Evolutionary conservation across 495 filamentous ascomycete species (phyloP).

Genomic region (Lasiosphaeria hispida): DNA sequence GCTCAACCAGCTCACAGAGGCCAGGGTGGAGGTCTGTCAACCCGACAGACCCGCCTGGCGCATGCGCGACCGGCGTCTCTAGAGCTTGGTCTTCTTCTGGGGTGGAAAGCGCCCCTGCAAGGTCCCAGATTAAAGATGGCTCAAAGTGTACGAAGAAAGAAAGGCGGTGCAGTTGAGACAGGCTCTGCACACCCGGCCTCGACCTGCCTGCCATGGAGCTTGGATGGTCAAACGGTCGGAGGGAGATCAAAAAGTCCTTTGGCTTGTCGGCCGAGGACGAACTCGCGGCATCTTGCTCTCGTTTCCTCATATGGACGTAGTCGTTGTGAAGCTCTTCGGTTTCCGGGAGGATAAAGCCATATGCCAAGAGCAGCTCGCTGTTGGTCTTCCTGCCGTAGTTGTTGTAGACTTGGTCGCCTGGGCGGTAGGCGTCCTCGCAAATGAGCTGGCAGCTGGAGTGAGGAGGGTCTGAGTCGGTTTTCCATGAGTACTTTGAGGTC

Average conservation of each 20-base stretch:
- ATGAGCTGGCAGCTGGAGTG: slow-evolving; percentile 29
- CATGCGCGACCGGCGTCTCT: not conserved
- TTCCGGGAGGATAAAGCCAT: slow-evolving; percentile 49
- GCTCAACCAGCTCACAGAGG: slow-evolving; percentile 18
- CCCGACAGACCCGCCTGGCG: not conserved
- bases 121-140: slow-evolving; percentile 39
- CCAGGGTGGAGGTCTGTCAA: not conserved
- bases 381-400: slow-evolving; percentile 56
- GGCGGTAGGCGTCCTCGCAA: slow-evolving; percentile 26
- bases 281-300: slow-evolving; percentile 9
- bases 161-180: slow-evolving; percentile 22
- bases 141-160: slow-evolving; percentile 42
- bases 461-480: slow-evolving; percentile 22
- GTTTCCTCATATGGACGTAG: slow-evolving; percentile 48
- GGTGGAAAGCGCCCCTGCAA: slow-evolving; percentile 23
- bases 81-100: slow-evolving; percentile 13
- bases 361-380: slow-evolving; percentile 51
- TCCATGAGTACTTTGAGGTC: slow-evolving; percentile 43
- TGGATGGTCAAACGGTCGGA: slow-evolving; percentile 35
- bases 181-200: slow-evolving; percentile 20
- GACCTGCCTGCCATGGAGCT: slow-evolving; percentile 36
- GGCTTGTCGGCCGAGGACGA: slow-evolving; percentile 11
- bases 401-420: slow-evolving; percentile 48
- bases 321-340: slow-evolving; percentile 44
- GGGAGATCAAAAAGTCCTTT: slow-evolving; percentile 40